Percentiles rank a stretch among this genome's conserved stretches.
Evolutionary conservation across 768 basidiomycete species (phyloP).

Genomic region (Kwoniella europaea): DNA sequence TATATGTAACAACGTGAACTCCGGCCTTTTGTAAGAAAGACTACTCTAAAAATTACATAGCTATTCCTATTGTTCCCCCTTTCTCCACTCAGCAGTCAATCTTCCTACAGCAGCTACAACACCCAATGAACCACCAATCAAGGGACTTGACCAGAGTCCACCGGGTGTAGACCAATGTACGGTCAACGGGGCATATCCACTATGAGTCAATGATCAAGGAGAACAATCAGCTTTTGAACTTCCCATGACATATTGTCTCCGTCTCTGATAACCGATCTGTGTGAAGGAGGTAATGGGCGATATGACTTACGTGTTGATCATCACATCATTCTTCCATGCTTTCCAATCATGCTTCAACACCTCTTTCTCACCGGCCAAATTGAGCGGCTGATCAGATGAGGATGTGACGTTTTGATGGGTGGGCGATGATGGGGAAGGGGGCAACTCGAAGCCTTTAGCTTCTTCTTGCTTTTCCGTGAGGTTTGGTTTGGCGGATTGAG

Average conservation of each 20-base stretch:
- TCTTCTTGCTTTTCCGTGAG: slow-evolving; percentile 25
- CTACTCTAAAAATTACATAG: background rate
- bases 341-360: slow-evolving; percentile 37
- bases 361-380: background rate
- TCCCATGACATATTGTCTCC: background rate
- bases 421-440: slow-evolving; percentile 12
- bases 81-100: slow-evolving; percentile 37
- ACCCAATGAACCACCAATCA: slow-evolving; percentile 41
- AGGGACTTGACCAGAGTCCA: slow-evolving; percentile 49
- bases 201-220: slow-evolving; percentile 8
- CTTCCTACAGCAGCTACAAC: slow-evolving; percentile 41
- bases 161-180: slow-evolving; percentile 54
- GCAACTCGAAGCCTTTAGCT: slow-evolving; percentile 50
- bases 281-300: background rate
- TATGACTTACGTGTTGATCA: slow-evolving; percentile 40
- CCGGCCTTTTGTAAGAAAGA: too few relatives aligned
- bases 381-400: background rate
- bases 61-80: slow-evolving; percentile 10
- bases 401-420: background rate
- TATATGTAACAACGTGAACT: too few relatives aligned
- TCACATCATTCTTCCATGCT: slow-evolving; percentile 36
- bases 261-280: too few relatives aligned
- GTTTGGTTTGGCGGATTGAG: slow-evolving; percentile 26
- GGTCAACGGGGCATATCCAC: slow-evolving; percentile 55
- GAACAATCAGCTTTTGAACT: background rate